A percentile compares a stretch with the other conserved stretches of the same genome.
Conservation (phyloP, 2,329 filamentous ascomycete genomes). For the Chrysosporium keratinophilum region DNA sequence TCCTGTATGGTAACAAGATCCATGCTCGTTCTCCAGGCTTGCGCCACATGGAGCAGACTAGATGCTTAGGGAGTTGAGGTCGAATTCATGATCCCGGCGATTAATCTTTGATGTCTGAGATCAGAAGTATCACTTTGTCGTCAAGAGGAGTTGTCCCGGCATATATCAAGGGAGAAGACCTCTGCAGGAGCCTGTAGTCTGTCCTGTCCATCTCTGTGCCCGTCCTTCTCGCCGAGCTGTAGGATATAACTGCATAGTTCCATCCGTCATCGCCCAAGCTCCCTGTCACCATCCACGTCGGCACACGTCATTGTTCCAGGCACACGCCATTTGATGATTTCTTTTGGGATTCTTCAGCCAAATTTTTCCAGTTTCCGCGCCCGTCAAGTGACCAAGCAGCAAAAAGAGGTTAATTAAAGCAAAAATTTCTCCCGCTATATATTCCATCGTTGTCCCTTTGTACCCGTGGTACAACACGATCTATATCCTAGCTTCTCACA, state of each 20-base stretch:
- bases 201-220: neutral
- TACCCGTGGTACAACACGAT: neutral
- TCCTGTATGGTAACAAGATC: neutral
- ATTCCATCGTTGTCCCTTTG: neutral
- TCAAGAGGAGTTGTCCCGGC: too few species aligned
- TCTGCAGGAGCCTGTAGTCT: neutral
- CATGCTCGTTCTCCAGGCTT: neutral
- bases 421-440: neutral
- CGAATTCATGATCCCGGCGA: neutral
- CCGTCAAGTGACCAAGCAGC: conserved; percentile 1
- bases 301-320: conserved; percentile 4
- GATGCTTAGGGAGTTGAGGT: neutral
- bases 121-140: neutral
- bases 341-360: neutral
- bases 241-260: neutral
- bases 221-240: neutral
- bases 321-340: neutral
- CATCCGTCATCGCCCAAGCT: neutral
- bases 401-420: neutral
- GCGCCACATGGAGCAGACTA: neutral
- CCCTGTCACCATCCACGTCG: neutral
- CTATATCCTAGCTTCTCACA: neutral
- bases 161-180: neutral
- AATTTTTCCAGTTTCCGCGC: neutral
- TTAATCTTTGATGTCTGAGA: neutral